Evolutionary conservation across 2,329 filamentous ascomycete genomes (phyloP).

Genomic region (Zopfia rhizophila): DNA sequence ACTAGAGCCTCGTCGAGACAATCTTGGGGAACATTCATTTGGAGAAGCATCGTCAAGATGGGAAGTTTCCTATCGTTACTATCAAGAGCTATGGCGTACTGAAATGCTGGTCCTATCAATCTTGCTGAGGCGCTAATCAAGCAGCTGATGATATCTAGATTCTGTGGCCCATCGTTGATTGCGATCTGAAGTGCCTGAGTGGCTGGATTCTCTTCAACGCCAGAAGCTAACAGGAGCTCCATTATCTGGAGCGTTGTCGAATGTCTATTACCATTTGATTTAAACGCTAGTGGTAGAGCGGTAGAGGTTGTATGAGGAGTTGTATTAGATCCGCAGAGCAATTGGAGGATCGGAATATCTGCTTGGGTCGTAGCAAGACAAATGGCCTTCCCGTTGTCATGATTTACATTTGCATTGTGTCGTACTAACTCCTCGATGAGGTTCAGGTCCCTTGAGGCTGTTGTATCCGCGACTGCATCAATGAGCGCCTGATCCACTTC

Average conservation of each 20-base stretch:
- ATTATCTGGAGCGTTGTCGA: constrained; percentile 35
- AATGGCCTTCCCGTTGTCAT: constrained; percentile 37
- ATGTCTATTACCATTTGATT: constrained; percentile 33
- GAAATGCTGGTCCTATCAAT: constrained; percentile 39
- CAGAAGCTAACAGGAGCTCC: constrained; percentile 37
- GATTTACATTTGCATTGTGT: constrained; percentile 35
- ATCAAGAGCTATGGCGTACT: constrained; percentile 34
- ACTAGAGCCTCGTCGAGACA: constrained; percentile 40
- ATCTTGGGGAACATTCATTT: constrained; percentile 40
- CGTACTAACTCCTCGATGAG: constrained; percentile 40
- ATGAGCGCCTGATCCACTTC: constrained; percentile 43
- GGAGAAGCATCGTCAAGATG: constrained; percentile 37
- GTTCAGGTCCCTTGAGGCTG: constrained; percentile 32
- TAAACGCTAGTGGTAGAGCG: constrained; percentile 43
- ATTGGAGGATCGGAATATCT: constrained; percentile 37
- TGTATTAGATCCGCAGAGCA: constrained; percentile 37
- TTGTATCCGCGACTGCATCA: constrained; percentile 39
- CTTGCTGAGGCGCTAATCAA: constrained; percentile 35
- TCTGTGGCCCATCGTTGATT: constrained; percentile 39
- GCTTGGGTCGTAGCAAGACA: constrained; percentile 38
- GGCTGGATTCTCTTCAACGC: constrained; percentile 35
- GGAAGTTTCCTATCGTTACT: constrained; percentile 35
- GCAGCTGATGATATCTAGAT: constrained; percentile 44
- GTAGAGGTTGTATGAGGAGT: constrained; percentile 32
- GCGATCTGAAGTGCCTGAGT: constrained; percentile 37